These are phyloP conservation scores for Trichoderma brevicompactum DNA, from an alignment of 2,329 filamentous ascomycete species.

Conservation along the genomic window DNA sequence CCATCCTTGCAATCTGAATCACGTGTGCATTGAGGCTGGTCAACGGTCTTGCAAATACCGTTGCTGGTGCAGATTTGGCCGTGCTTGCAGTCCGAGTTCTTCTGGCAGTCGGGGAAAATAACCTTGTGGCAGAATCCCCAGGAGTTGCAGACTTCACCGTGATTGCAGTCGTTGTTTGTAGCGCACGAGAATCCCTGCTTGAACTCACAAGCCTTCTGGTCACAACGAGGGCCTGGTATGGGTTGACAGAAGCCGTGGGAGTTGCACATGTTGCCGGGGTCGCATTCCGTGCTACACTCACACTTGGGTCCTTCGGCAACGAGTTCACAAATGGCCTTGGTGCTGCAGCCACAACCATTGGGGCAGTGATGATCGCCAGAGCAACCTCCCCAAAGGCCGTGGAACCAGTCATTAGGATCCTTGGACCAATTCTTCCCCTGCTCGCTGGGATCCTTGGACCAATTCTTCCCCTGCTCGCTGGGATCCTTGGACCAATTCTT, in stretches of 20 bases:
- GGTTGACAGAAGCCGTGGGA: constrained; percentile 15
- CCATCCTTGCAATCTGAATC: constrained; percentile 5
- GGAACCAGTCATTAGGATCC: not conserved
- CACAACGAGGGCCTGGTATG: constrained; percentile 12
- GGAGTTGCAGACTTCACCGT: constrained; percentile 18
- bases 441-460: not conserved
- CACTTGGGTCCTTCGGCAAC: not conserved
- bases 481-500: not conserved
- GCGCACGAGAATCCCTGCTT: not conserved
- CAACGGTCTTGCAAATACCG: constrained; percentile 17
- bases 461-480: not conserved
- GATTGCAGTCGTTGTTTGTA: constrained; percentile 16
- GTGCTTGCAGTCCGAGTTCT: constrained; percentile 19
- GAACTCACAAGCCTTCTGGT: constrained; percentile 15
- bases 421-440: not conserved
- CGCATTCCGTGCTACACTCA: constrained; percentile 9
- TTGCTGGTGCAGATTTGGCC: constrained; percentile 12
- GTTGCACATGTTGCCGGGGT: constrained; percentile 15
- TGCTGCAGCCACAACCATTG: not conserved
- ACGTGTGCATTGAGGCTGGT: not conserved
- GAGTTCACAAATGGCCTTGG: constrained; percentile 13
- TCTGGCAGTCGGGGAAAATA: constrained; percentile 22
- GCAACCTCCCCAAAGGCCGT: constrained; percentile 15
- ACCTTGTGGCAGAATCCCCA: constrained; percentile 22
- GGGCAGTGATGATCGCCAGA: constrained; percentile 8